These are phyloP conservation scores for Barnettozyma sp. DNA, from an alignment of 805 yeast species.

Conservation along the genomic window DNA sequence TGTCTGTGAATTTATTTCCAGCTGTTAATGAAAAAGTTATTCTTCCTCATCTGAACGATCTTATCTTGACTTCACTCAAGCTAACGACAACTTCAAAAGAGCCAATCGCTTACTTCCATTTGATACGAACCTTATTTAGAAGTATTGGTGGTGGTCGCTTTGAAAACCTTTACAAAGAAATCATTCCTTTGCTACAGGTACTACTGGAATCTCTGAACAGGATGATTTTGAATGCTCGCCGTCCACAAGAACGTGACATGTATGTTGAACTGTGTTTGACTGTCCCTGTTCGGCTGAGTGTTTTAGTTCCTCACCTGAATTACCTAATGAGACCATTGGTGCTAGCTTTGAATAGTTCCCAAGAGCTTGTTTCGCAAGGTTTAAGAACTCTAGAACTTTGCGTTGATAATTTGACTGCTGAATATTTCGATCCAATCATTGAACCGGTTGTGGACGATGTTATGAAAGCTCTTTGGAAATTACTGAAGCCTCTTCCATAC, in stretches of 20 bases:
- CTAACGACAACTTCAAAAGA: slow-evolving; percentile 81
- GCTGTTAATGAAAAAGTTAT: slow-evolving; percentile 79
- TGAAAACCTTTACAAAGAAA: slow-evolving; percentile 86
- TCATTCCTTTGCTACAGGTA: slow-evolving; percentile 84
- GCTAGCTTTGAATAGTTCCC: slow-evolving; percentile 81
- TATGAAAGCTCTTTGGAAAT: slow-evolving; percentile 88
- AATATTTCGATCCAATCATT: slow-evolving; percentile 92
- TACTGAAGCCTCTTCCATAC: slow-evolving; percentile 86
- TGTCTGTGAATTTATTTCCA: slow-evolving; percentile 93
- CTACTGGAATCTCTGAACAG: slow-evolving; percentile 79
- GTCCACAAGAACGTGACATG: slow-evolving; percentile 87
- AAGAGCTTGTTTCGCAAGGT: slow-evolving; percentile 91
- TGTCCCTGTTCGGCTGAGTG: slow-evolving; percentile 91
- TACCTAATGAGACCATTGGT: slow-evolving; percentile 89
- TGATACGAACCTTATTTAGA: slow-evolving; percentile 83
- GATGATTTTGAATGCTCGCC: slow-evolving; percentile 72
- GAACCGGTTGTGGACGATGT: slow-evolving; percentile 95
- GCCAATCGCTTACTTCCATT: slow-evolving; percentile 82
- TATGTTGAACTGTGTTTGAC: slow-evolving; percentile 93
- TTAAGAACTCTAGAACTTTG: slow-evolving; percentile 89
- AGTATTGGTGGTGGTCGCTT: slow-evolving; percentile 97
- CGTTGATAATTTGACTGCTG: slow-evolving; percentile 93
- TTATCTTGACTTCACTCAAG: slow-evolving; percentile 74
- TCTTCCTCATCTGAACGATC: slow-evolving; percentile 77
- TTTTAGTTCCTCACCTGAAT: slow-evolving; percentile 85